These are phyloP conservation scores for Boletus tomentosulus DNA, from an alignment of 768 basidiomycete genomes.

Conservation along the genomic window DNA sequence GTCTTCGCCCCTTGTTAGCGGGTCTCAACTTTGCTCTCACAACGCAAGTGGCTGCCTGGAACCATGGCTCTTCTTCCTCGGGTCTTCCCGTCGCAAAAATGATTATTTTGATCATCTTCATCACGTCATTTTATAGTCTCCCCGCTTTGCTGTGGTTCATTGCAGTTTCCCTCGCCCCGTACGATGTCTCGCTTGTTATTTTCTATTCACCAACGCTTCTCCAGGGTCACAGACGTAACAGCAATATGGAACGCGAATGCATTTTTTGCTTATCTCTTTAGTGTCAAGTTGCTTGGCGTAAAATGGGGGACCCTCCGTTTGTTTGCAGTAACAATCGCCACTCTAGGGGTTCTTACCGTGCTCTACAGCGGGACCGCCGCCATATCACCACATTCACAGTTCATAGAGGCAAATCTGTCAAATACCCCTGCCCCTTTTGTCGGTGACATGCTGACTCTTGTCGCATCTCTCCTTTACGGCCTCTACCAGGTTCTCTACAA, in stretches of 20 bases:
- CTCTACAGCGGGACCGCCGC: constrained; percentile 69
- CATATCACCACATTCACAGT: constrained; percentile 18
- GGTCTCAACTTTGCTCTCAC: constrained; percentile 51
- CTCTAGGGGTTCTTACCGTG: constrained; percentile 72
- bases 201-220: constrained; percentile 7
- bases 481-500: constrained; percentile 87
- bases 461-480: constrained; percentile 68
- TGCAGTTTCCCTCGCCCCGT: constrained; percentile 69
- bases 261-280: constrained; percentile 87
- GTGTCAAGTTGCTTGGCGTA: constrained; percentile 63
- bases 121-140: constrained; percentile 47
- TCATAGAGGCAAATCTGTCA: background rate
- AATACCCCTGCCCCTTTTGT: constrained; percentile 50
- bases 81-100: constrained; percentile 32
- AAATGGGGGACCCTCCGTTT: constrained; percentile 63
- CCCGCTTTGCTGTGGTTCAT: constrained; percentile 76
- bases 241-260: constrained; percentile 87
- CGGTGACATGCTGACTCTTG: constrained; percentile 70
- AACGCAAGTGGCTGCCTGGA: constrained; percentile 16
- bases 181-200: constrained; percentile 26
- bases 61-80: constrained; percentile 2
- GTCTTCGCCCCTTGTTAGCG: constrained; percentile 45
- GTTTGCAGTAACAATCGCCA: constrained; percentile 74
- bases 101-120: constrained; percentile 25
- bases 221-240: constrained; percentile 80